phyloP scores from a whole-genome alignment of 1,139 yeast species.

The Scheffersomyces lignicola region DNA sequence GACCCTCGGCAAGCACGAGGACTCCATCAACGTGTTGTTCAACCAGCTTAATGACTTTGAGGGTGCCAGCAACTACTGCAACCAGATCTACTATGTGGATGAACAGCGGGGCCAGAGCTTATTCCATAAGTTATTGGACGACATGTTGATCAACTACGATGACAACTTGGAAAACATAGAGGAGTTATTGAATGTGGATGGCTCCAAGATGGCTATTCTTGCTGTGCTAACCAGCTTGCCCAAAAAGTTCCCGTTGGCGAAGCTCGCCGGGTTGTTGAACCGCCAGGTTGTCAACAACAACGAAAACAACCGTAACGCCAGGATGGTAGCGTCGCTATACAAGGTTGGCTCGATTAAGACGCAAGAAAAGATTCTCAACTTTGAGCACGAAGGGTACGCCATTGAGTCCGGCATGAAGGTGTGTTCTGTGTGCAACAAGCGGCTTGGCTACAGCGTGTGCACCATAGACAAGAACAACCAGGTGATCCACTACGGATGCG shows the following conservation, averaged over 20 bases:
- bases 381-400: conserved; percentile 36
- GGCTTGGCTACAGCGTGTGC: conserved; percentile 63
- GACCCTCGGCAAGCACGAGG: conserved; percentile 60
- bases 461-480: conserved; percentile 51
- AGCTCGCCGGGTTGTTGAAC: conserved; percentile 46
- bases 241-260: conserved; percentile 41
- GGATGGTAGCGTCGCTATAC: conserved; percentile 33
- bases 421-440: conserved; percentile 62
- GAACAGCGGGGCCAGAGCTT: conserved; percentile 37
- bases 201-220: conserved; percentile 53
- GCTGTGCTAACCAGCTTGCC: conserved; percentile 56
- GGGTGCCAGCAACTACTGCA: conserved; percentile 62
- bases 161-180: conserved; percentile 40
- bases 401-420: conserved; percentile 37
- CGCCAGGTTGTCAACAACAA: conserved; percentile 42
- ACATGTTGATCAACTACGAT: conserved; percentile 31
- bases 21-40: conserved; percentile 64
- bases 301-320: conserved; percentile 24
- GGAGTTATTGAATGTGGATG: conserved; percentile 47
- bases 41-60: conserved; percentile 57
- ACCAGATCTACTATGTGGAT: conserved; percentile 45
- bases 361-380: conserved; percentile 34
- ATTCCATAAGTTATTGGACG: conserved; percentile 40
- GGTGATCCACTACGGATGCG: conserved; percentile 73
- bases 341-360: conserved; percentile 38